These are phyloP conservation scores for Filobasidium uniguttulatum DNA, from an alignment of 1,284 basidiomycete species.

Conservation along the genomic window DNA sequence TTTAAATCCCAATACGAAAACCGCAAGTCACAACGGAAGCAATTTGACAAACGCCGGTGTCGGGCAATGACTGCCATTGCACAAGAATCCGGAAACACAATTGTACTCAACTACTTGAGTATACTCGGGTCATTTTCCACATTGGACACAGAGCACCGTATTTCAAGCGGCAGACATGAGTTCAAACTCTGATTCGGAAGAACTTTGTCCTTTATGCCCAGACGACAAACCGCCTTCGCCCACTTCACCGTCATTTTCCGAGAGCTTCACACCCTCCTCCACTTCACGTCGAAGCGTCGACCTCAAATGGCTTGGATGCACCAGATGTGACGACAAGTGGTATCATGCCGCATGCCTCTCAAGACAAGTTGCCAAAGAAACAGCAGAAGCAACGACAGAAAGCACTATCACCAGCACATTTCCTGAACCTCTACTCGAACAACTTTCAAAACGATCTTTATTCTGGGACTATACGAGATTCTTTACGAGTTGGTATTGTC, in stretches of 20 bases:
- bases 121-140: too few relatives aligned
- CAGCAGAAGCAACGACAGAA: background rate
- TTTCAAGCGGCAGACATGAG: too few relatives aligned
- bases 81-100: too few relatives aligned
- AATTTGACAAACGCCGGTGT: too few relatives aligned
- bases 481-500: slow-evolving; percentile 29
- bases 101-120: too few relatives aligned
- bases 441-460: slow-evolving; percentile 17
- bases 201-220: background rate
- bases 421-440: slow-evolving; percentile 19
- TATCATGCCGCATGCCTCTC: slow-evolving; percentile 30
- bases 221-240: background rate
- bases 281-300: slow-evolving; percentile 2
- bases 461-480: slow-evolving; percentile 30
- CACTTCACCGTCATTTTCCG: background rate
- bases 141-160: too few relatives aligned
- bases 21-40: too few relatives aligned
- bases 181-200: too few relatives aligned
- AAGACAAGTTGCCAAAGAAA: slow-evolving; percentile 2
- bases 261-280: background rate
- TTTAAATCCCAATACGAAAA: too few relatives aligned
- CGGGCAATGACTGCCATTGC: too few relatives aligned
- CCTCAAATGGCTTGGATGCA: slow-evolving; percentile 32
- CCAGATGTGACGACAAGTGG: slow-evolving; percentile 28
- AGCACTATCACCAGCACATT: slow-evolving; percentile 14